Evolutionary conservation across 805 yeast species (phyloP), one percentile per base, ranked within the genome.

Genomic region (Sugiyamaella valdiviana): DNA sequence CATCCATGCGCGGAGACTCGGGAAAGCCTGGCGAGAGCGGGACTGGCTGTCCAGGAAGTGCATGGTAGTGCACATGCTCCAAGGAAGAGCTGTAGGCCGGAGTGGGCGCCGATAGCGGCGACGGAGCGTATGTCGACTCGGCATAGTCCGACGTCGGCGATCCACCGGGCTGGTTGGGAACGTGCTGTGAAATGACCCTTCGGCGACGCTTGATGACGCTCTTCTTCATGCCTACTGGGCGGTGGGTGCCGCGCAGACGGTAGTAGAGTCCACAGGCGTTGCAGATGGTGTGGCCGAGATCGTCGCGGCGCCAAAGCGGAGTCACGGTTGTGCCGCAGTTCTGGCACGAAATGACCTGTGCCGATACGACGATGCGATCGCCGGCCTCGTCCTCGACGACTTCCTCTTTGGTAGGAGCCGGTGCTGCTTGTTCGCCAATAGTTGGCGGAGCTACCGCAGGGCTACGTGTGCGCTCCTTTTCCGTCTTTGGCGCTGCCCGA

Each of bases 311-410:
- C 95, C 95, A 86, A 10, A 86, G 68, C 0, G 95, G 95, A 0
- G 95, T 86, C 49, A 84, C 83, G 1, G 93, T 86, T 10, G 93
- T 83, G 2, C 81, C 82, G 67, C 95, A 86, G 68, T 86, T 87
- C 55, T 77, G 82, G 63, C 95, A 86, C 0, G 95, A 88, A 6
- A 86, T 78, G 9, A 83, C 83, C 43, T 79, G 70, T 23, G 46
- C 77, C 64, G 39, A 57, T 63, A 35, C 59, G 63, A 3, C 52
- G 45, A 5, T 40, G 46, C 20, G 39, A 16, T 5, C 36, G 32
- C 14, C 20, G 35, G 15, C 23, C 45, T 41, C 41, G 37, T 17
- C 24, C 22, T n/a, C n/a, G n/a, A n/a, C n/a, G 20, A 14, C 16
- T 12, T 23, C 21, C 14, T 22, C 43, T 55, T 44, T 37, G 48